Percentiles rank a stretch among this genome's conserved stretches.
Conservation (phyloP, 225 moss, liverwort and hornwort species). For the Antitrichia curtipendula region DNA sequence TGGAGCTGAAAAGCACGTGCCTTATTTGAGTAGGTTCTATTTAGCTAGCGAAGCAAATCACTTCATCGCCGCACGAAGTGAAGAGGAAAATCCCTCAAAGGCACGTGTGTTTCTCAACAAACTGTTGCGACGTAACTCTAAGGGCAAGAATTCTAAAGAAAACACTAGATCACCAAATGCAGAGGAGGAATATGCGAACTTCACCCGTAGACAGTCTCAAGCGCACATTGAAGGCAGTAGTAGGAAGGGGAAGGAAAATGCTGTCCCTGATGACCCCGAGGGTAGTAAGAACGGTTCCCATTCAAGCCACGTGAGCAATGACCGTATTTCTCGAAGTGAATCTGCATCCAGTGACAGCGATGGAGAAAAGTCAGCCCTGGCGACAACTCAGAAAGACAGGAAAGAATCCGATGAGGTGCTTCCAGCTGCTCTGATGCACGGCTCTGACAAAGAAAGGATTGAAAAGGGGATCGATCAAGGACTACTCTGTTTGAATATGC, state of each 20-base stretch:
- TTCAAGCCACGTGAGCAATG: conserved; percentile 1
- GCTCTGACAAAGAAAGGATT: not conserved
- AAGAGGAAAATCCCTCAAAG: conserved; percentile 35
- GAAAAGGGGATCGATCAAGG: conserved; percentile 43
- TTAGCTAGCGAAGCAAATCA: conserved; percentile 14
- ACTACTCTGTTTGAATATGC: conserved; percentile 53
- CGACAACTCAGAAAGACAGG: not conserved
- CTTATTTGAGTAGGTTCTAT: conserved; percentile 39
- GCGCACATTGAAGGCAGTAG: conserved; percentile 31
- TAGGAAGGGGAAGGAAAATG: conserved; percentile 6
- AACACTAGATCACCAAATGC: conserved; percentile 12
- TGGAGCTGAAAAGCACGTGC: conserved; percentile 53
- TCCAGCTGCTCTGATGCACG: not conserved
- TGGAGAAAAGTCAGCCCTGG: conserved; percentile 9
- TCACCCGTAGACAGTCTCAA: conserved; percentile 17
- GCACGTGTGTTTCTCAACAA: conserved; percentile 57
- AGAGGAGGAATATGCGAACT: conserved; percentile 34
- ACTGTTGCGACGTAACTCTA: conserved; percentile 42
- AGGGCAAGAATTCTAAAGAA: conserved; percentile 20
- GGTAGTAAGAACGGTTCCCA: conserved; percentile 9
- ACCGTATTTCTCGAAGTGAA: conserved; percentile 13
- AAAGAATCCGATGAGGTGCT: conserved; percentile 2
- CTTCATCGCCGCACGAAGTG: conserved; percentile 1
- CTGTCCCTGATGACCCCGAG: conserved; percentile 5
- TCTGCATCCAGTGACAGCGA: conserved; percentile 23